These are phyloP conservation scores for Periconia sp. DNA, from an alignment of 2,329 filamentous ascomycete genomes.

Conservation along the genomic window DNA sequence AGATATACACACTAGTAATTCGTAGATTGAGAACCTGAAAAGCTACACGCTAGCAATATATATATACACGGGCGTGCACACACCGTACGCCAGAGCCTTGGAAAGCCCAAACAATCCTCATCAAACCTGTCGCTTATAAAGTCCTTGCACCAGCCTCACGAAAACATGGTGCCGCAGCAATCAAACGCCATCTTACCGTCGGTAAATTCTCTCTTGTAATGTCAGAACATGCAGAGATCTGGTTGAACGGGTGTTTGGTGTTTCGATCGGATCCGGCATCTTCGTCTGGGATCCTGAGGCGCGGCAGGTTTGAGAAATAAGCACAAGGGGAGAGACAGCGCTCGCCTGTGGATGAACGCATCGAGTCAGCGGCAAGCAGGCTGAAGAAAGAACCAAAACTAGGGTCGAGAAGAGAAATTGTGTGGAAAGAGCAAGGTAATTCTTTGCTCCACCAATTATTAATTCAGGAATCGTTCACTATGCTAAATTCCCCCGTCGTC, in stretches of 20 bases:
- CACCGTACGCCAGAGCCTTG: too few species aligned
- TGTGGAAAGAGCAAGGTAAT: too few species aligned
- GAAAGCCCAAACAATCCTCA: background rate
- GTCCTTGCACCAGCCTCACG: background rate
- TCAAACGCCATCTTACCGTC: conserved; percentile 13
- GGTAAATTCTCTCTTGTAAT: conserved; percentile 4
- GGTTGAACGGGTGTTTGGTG: conserved; percentile 18
- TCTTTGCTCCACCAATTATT: too few species aligned
- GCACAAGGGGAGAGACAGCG: too few species aligned
- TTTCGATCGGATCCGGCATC: conserved; percentile 3
- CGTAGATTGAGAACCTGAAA: too few species aligned
- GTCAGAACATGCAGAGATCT: background rate
- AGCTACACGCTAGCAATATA: background rate
- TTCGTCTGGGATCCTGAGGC: conserved; percentile 8
- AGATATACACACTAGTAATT: too few species aligned
- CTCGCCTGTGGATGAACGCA: too few species aligned
- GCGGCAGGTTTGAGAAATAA: conserved; percentile 3
- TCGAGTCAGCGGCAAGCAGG: too few species aligned
- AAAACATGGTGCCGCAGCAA: conserved; percentile 17
- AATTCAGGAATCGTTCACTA: background rate
- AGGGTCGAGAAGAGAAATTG: too few species aligned
- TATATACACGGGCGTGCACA: background rate
- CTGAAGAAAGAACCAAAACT: too few species aligned
- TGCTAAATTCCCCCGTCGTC: conserved; percentile 1
- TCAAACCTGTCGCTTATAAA: background rate